Evolutionary conservation across 495 filamentous ascomycete species (phyloP), one percentile per base, ranked within the genome.

Genomic region (Penicillium robsamsonii): DNA sequence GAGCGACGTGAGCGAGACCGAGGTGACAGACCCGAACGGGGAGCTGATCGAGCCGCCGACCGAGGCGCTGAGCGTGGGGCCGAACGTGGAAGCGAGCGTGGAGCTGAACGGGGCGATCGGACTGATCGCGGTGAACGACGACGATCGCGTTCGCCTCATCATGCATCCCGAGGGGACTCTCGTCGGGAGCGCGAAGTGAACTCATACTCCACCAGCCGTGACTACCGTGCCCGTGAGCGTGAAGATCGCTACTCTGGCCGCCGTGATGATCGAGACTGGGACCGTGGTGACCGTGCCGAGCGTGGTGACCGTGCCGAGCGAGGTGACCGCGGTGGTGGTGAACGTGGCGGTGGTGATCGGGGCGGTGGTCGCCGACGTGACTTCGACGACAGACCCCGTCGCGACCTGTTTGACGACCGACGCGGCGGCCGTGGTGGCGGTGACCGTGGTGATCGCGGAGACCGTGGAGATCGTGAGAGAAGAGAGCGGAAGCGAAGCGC

Each of bases 181-280:
- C 79, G 82, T 57, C 79, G 83, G 47, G 86, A 90, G 44, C 80
- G 81, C 60, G 91, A 96, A 62, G 81, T 84, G 68, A 92, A 97
- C 67, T 84, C 89, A 10, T 97, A 97, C 74, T 93, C 91, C 9
- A 89, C 88, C 8, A 95, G 90, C 69, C 86, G 92, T 48, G 91
- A 87, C 75, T 93, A 94, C 71, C 83, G 92, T 70, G 92, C 93
- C 65, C 81, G 92, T 35, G 92, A 96, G 77, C 87, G 92, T 43
- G 92, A 96, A 67, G 91, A 96, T 53, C 81, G 90, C 61, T 96
- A 96, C 66, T 83, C 85, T 52, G 51, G 45, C 40, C 63, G 63
- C 12, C 45, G 60, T 27, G 83, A 82, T 45, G 84, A 84, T 22
- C 73, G 87, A 24, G 63, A 66, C 31, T 66, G 81, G 60, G 80